A percentile compares a stretch with the other conserved stretches of the same genome.
phyloP scores from a whole-genome alignment of 768 basidiomycete genomes.

The Boletus pseudo-olivaceus region DNA sequence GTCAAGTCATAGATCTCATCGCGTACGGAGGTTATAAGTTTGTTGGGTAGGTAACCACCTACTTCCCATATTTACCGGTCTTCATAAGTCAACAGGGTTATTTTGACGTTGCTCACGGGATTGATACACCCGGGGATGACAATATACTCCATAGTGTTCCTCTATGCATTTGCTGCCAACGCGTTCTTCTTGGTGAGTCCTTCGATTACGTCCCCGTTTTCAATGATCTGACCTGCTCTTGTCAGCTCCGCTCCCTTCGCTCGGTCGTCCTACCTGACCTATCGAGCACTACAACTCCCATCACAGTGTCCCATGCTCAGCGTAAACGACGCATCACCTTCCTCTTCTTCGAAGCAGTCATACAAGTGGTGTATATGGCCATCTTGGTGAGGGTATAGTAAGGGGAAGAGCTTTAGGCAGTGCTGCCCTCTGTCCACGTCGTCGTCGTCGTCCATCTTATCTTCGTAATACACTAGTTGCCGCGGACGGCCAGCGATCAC shows the following conservation, averaged over 20 bases:
- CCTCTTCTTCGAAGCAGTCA: constrained; percentile 79
- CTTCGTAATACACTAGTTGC: constrained; percentile 3
- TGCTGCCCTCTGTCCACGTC: not conserved
- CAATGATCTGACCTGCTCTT: not conserved
- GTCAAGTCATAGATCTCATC: constrained; percentile 75
- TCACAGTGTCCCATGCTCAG: constrained; percentile 72
- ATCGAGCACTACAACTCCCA: constrained; percentile 40
- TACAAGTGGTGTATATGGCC: constrained; percentile 84
- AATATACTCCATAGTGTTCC: constrained; percentile 66
- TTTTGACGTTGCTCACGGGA: constrained; percentile 70
- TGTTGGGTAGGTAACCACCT: constrained; percentile 62
- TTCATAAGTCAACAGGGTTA: constrained; percentile 56
- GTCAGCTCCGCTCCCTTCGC: constrained; percentile 88
- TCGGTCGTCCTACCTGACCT: constrained; percentile 86
- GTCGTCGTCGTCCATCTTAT: not conserved
- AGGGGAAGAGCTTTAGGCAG: not conserved
- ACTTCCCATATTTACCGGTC: not conserved
- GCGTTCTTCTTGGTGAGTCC: constrained; percentile 84
- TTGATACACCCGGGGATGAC: constrained; percentile 61
- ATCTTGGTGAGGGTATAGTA: constrained; percentile 62
- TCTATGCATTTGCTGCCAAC: constrained; percentile 85
- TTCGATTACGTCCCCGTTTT: not conserved
- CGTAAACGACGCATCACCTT: constrained; percentile 85
- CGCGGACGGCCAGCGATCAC: not conserved
- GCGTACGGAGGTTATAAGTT: constrained; percentile 98